Evolutionary conservation across 148 eudicot species (phyloP), one percentile per base, ranked within the genome.

Genomic region (Chenopodium suecicum): DNA sequence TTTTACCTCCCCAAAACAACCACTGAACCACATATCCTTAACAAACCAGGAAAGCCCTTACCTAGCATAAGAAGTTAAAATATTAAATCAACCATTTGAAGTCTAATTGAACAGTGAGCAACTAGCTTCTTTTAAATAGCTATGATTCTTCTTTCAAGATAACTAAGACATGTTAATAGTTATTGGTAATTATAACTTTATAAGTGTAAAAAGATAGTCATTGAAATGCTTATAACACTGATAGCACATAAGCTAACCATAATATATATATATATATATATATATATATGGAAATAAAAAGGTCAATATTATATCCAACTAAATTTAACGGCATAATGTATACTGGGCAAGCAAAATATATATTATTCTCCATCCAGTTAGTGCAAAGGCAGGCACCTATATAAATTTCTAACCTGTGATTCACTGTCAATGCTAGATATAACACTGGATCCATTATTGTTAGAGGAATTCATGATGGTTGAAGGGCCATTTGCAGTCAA

Each of bases 401-500:
- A 20, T 37, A 22, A 68, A 46, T 69, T 44, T 29, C 81, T 60
- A 63, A 87, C 90, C 85, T 85, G 83, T 34, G 70, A 56, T 34
- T 75, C 82, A 27, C 23, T 69, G 58, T 83, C 82, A 73, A 68
- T 72, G 34, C 75, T 70, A 75, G 91, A 79, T 77, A 78, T 77
- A 79, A 72, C 78, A 69, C 76, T 77, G 58, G 89, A 81, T 78
- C 77, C 90, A 74, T 81, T 72, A 64, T 58, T 23, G 78, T 75
- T 83, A 80, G 89, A 81, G 12, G 85, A 32, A 63, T 81, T 70
- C 73, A 69, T 73, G 75, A 58, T 44, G 75, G 79, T 63, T 71
- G 79, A 72, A 79, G 82, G 69, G 67, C 78, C 82, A 79, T 78
- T 84, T 70, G 84, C 76, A 58, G 82, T 79, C 48, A 83, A 84